Evolutionary conservation across 345 rosid genomes (phyloP).

Genomic region (Anacardium occidentale): DNA sequence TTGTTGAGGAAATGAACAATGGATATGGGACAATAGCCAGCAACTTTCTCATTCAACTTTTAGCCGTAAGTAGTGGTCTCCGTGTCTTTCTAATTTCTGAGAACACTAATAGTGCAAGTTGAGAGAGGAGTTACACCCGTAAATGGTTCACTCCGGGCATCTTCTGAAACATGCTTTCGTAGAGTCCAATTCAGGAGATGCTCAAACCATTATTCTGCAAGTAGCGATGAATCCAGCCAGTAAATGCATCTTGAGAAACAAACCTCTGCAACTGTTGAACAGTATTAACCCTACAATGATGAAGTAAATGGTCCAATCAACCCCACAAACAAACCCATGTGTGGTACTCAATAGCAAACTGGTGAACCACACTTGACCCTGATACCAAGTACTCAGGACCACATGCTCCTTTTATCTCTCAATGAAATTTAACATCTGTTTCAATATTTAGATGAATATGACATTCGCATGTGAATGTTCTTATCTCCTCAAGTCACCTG

Average conservation of each 20-base stretch:
- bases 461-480: not conserved
- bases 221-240: not conserved
- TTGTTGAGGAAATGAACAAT: not conserved
- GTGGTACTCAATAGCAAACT: not conserved
- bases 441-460: not conserved
- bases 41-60: not conserved
- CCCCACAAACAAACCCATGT: not conserved
- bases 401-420: not conserved
- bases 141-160: not conserved
- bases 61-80: not conserved
- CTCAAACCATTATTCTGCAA: not conserved
- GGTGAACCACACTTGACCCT: not conserved
- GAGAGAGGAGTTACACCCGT: not conserved
- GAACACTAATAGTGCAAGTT: not conserved
- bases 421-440: not conserved
- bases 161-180: not conserved
- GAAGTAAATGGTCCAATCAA: slow-evolving; percentile 9
- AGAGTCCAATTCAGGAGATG: not conserved
- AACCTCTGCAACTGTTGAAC: too few relatives aligned
- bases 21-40: not conserved
- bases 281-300: too few relatives aligned
- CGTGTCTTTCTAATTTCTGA: not conserved
- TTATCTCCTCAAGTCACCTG: not conserved
- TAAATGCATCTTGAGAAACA: not conserved
- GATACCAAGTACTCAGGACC: not conserved